Conservation (phyloP, 768 basidiomycete species). For the Podaxis sp. region DNA sequence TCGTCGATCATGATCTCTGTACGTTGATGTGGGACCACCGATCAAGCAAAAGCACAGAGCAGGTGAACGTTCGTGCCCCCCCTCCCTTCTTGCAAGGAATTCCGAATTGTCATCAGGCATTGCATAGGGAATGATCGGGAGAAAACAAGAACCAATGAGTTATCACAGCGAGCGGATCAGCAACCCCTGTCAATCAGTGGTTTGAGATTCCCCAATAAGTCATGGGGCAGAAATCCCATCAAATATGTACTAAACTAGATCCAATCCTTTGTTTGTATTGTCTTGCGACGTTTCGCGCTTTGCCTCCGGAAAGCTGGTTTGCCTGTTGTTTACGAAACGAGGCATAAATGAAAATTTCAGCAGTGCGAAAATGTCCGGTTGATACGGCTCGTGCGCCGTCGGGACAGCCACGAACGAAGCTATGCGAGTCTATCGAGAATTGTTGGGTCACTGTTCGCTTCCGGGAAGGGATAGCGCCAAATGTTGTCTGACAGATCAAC, state of each 20-base stretch:
- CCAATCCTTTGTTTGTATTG: background rate
- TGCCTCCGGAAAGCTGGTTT: background rate
- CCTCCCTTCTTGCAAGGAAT: background rate
- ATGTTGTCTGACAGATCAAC: background rate
- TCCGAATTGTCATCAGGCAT: conserved; percentile 3
- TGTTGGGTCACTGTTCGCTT: background rate
- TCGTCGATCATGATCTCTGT: background rate
- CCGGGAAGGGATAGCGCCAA: background rate
- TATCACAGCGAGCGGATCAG: background rate
- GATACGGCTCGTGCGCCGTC: background rate
- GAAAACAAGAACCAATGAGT: background rate
- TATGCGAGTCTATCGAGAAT: background rate
- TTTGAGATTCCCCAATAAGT: conserved; percentile 1
- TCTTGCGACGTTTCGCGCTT: conserved; percentile 2
- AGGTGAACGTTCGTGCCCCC: background rate
- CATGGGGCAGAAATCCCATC: conserved; percentile 13
- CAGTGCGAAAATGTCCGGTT: conserved; percentile 5
- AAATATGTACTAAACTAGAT: background rate
- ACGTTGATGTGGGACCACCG: background rate
- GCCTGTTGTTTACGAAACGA: background rate
- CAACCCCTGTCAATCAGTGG: conserved; percentile 11
- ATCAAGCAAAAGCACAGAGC: background rate
- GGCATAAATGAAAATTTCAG: conserved; percentile 1
- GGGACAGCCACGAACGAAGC: background rate
- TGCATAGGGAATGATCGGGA: conserved; percentile 5